phyloP scores from a whole-genome alignment of 345 rosid species.

The Lumnitzera racemosa region DNA sequence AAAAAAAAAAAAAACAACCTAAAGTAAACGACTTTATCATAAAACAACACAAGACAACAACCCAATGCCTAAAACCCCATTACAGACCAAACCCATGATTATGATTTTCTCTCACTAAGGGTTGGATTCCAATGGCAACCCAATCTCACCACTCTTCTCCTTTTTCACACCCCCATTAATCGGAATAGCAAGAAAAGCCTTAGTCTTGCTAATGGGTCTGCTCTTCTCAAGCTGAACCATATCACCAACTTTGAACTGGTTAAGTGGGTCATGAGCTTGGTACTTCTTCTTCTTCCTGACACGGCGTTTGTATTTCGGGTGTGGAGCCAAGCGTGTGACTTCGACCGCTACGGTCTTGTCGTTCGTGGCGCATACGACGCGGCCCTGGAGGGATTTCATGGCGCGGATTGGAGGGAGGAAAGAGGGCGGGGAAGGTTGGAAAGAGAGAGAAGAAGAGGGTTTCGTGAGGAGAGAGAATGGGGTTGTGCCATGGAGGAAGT shows the following conservation, averaged over 20 bases:
- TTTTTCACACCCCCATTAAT: conserved; percentile 25
- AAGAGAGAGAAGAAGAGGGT: conserved; percentile 22
- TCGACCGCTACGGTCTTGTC: conserved; percentile 89
- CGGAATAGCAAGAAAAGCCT: conserved; percentile 59
- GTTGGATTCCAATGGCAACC: conserved; percentile 58
- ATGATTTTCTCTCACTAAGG: not conserved
- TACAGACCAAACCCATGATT: no score
- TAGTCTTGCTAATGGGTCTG: conserved; percentile 87
- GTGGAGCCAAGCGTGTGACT: conserved; percentile 61
- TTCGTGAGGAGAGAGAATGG: conserved; percentile 38
- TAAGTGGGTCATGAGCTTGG: conserved; percentile 91
- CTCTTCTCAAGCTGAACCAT: conserved; percentile 59
- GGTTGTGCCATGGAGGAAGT: conserved; percentile 48
- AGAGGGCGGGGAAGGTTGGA: conserved; percentile 7
- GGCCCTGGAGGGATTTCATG: conserved; percentile 68
- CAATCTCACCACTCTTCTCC: conserved; percentile 34
- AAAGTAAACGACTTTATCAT: no score
- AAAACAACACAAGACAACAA: no score
- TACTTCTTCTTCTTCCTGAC: conserved; percentile 85
- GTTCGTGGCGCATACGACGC: conserved; percentile 68
- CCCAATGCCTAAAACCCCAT: no score
- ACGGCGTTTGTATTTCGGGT: conserved; percentile 85
- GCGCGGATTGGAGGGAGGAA: conserved; percentile 52
- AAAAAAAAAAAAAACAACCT: no score
- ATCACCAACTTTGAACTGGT: conserved; percentile 74